A percentile compares a stretch with the other conserved stretches of the same genome.
Evolutionary conservation across 352 stramenopile species (phyloP).

Genomic region (Phytophthora chlamydospora): DNA sequence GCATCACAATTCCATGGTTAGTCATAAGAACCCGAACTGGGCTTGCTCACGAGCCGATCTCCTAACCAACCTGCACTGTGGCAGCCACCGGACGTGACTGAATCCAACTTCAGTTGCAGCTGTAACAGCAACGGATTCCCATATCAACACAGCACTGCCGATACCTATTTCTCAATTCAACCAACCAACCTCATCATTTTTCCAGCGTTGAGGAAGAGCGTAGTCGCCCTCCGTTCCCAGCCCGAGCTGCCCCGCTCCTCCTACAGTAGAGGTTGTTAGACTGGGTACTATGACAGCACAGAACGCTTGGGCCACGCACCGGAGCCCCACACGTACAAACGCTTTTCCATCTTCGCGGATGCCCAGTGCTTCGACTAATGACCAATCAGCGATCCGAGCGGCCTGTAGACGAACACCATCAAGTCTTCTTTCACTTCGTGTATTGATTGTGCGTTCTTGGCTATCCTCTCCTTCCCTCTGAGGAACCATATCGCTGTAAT

Average conservation of each 20-base stretch:
- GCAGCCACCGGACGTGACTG: conserved; percentile 64
- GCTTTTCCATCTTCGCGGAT: conserved; percentile 24
- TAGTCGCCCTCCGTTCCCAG: conserved; percentile 61
- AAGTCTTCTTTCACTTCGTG: conserved; percentile 6
- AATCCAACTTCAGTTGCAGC: conserved; percentile 36
- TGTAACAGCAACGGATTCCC: conserved; percentile 3
- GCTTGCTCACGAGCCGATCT: neutral
- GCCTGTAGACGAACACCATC: neutral
- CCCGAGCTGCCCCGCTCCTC: conserved; percentile 69
- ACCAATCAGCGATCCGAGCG: conserved; percentile 27
- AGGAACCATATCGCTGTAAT: neutral
- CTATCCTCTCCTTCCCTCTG: conserved; percentile 2
- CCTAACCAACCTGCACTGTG: conserved; percentile 63
- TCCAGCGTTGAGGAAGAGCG: conserved; percentile 56
- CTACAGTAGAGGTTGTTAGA: conserved; percentile 33
- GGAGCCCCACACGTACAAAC: conserved; percentile 66
- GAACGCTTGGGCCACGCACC: conserved; percentile 31
- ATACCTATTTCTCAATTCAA: neutral
- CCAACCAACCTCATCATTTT: conserved; percentile 14
- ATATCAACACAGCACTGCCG: conserved; percentile 3
- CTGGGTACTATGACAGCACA: neutral
- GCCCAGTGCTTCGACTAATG: conserved; percentile 12
- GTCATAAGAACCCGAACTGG: neutral
- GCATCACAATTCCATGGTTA: neutral
- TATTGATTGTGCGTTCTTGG: conserved; percentile 12